Conservation (phyloP, 2,329 filamentous ascomycete species). For the Fusarium praegraminearum region DNA sequence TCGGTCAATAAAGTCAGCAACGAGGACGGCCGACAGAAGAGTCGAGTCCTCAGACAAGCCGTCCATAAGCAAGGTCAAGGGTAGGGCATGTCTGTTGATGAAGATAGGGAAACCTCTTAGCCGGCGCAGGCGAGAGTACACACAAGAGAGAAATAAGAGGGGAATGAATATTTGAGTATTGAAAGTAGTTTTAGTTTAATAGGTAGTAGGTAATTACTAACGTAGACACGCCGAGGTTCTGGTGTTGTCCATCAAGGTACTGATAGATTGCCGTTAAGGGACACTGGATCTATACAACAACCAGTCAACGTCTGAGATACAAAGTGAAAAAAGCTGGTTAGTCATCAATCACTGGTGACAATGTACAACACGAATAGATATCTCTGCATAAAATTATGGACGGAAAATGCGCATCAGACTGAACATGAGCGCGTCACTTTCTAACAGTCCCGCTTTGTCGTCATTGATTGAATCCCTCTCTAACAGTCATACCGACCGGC, state of each 20-base stretch:
- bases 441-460: slow-evolving; percentile 37
- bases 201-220: neutral
- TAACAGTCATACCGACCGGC: slow-evolving; percentile 20
- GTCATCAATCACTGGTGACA: slow-evolving; percentile 32
- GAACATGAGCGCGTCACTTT: slow-evolving; percentile 27
- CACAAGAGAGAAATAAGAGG: slow-evolving; percentile 2
- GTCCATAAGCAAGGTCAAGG: slow-evolving; percentile 44
- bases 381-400: slow-evolving; percentile 1
- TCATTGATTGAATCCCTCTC: slow-evolving; percentile 29
- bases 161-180: neutral
- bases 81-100: slow-evolving; percentile 27
- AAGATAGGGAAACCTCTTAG: slow-evolving; percentile 4
- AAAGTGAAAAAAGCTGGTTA: slow-evolving; percentile 17
- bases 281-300: slow-evolving; percentile 2
- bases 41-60: slow-evolving; percentile 44
- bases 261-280: slow-evolving; percentile 4
- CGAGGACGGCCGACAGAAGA: slow-evolving; percentile 36
- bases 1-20: slow-evolving; percentile 40
- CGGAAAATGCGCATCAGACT: neutral
- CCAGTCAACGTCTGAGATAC: slow-evolving; percentile 3
- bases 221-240: neutral
- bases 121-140: slow-evolving; percentile 6
- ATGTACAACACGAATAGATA: neutral
- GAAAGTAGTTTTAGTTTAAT: neutral
- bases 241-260: slow-evolving; percentile 50